Percentiles rank a stretch among this genome's conserved stretches.
Evolutionary conservation across 2,329 filamentous ascomycete genomes (phyloP).

Genomic region (Hypoxylon sp.): DNA sequence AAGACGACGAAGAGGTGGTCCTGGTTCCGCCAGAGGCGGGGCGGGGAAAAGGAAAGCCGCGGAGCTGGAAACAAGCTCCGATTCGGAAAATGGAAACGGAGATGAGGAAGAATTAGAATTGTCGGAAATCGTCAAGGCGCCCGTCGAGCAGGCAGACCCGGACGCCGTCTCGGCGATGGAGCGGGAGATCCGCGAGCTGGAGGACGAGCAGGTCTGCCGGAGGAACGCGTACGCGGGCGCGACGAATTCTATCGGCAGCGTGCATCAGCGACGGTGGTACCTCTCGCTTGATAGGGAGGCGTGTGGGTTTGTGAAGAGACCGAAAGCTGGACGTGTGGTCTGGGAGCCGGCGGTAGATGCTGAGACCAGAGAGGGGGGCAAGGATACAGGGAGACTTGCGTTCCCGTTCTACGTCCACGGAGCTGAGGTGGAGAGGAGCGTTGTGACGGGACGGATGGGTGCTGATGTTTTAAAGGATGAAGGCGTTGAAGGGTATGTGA

Average conservation of each 20-base stretch:
- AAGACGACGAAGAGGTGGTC: slow-evolving; percentile 41
- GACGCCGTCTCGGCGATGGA: slow-evolving; percentile 49
- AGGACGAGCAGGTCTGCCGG: slow-evolving; percentile 62
- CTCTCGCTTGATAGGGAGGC: slow-evolving; percentile 67
- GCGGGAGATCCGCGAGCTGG: slow-evolving; percentile 54
- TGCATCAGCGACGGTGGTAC: slow-evolving; percentile 74
- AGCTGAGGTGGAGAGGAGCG: slow-evolving; percentile 68
- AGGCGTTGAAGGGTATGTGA: slow-evolving; percentile 63
- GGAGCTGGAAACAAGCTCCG: slow-evolving; percentile 21
- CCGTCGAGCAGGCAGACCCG: slow-evolving; percentile 26
- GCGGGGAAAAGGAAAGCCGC: slow-evolving; percentile 15
- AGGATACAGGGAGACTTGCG: slow-evolving; percentile 43
- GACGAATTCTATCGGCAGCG: slow-evolving; percentile 69
- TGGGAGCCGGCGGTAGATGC: slow-evolving; percentile 32
- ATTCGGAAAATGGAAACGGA: slow-evolving; percentile 20
- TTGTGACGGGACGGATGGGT: slow-evolving; percentile 69
- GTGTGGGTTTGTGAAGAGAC: slow-evolving; percentile 62
- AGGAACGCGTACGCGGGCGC: slow-evolving; percentile 75
- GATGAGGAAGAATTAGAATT: slow-evolving; percentile 31
- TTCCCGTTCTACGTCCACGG: slow-evolving; percentile 71
- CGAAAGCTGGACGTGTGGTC: slow-evolving; percentile 34
- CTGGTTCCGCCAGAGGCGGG: neutral
- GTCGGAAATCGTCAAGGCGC: slow-evolving; percentile 35
- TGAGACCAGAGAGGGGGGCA: slow-evolving; percentile 20
- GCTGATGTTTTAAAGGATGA: slow-evolving; percentile 69